Base-by-base conservation (phyloP, 202 grass and related monocot species). In the Musa balbisiana region DNA sequence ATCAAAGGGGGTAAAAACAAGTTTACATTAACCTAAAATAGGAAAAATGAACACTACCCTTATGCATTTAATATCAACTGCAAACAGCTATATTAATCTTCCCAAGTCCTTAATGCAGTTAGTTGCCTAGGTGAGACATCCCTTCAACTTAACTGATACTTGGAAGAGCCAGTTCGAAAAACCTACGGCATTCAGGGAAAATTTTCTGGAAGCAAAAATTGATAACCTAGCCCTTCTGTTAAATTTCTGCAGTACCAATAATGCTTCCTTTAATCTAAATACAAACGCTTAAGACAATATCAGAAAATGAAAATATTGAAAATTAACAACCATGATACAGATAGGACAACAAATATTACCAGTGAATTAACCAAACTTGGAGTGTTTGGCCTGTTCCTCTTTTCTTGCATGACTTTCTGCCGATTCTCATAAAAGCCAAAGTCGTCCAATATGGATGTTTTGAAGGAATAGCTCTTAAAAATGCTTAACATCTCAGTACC, bases 381-480 rank as follows among this genome's bases (percentile, higher is more conserved):
- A 62, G 51, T 67, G 62, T 75, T 56, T 1, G 64, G 75, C 64
- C 89, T 96, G 75, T 69, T 85, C 81, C 87, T 85, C 80, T 89
- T 88, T 64, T 92, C 85, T 86, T 92, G 92, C 87, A 96, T 90
- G 76, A 80, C 89, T 86, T 85, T 90, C 69, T 96, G 89, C 69
- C 92, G 87, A 73, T 85, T 92, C 69, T 96, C 90, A 8, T 96
- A 96, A 60, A 90, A 96, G 62, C 88, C 89, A 73, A 96, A 96
- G 77, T 96, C 89, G 0, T 96, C 92, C 76, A 96, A 79, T 82
- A 96, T 96, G 75, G 92, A 92, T 17, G 90, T 92, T 90, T 90
- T 92, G 54, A 73, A 82, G 51, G 85, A 78, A 49, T 90, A 90
- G 72, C 75, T 96, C 84, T 90, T 96, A 84, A 96, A 90, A 87